Evolutionary conservation across 2,329 filamentous ascomycete species (phyloP).

Genomic region (Pseudogymnoascus sp.): DNA sequence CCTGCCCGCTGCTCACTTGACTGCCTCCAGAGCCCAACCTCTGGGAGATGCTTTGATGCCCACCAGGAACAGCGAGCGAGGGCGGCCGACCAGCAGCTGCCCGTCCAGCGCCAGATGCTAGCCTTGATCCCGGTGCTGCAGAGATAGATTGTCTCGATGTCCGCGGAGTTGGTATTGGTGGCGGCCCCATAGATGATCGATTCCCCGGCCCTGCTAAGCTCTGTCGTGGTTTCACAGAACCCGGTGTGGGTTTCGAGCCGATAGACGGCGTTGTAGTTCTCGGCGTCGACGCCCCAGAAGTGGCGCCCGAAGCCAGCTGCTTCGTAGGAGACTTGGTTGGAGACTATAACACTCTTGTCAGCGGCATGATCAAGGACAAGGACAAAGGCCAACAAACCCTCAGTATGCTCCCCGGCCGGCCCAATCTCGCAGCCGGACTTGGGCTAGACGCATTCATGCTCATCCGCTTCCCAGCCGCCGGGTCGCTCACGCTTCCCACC

Average conservation of each 20-base stretch:
- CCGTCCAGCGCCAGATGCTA: constrained; percentile 20
- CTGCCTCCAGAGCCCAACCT: constrained; percentile 26
- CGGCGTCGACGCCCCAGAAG: constrained; percentile 51
- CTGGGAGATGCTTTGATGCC: constrained; percentile 15
- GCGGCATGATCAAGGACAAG: constrained; percentile 11
- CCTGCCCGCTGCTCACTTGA: constrained; percentile 24
- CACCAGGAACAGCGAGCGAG: constrained; percentile 14
- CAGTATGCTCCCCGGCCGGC: constrained; percentile 46
- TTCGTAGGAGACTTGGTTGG: constrained; percentile 77
- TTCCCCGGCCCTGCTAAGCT: constrained; percentile 36
- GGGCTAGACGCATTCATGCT: constrained; percentile 67
- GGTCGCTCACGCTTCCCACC: constrained; percentile 42
- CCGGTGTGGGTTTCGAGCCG: constrained; percentile 34
- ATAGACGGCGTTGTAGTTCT: constrained; percentile 60
- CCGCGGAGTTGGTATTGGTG: constrained; percentile 31
- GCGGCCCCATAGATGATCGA: constrained; percentile 62
- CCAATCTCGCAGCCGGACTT: constrained; percentile 55
- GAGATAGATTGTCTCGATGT: constrained; percentile 34
- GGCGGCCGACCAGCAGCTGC: constrained; percentile 22
- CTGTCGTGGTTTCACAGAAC: constrained; percentile 43
- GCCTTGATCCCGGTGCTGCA: constrained; percentile 28
- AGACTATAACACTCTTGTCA: constrained; percentile 44
- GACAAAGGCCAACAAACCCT: constrained; percentile 38
- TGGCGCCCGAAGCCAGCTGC: constrained; percentile 48
- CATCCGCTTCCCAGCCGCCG: constrained; percentile 52